A percentile compares a stretch with the other conserved stretches of the same genome.
These are phyloP conservation scores for Aegilops sharonensis DNA, from an alignment of 176 grass and related monocot genomes.

Conservation along the genomic window DNA sequence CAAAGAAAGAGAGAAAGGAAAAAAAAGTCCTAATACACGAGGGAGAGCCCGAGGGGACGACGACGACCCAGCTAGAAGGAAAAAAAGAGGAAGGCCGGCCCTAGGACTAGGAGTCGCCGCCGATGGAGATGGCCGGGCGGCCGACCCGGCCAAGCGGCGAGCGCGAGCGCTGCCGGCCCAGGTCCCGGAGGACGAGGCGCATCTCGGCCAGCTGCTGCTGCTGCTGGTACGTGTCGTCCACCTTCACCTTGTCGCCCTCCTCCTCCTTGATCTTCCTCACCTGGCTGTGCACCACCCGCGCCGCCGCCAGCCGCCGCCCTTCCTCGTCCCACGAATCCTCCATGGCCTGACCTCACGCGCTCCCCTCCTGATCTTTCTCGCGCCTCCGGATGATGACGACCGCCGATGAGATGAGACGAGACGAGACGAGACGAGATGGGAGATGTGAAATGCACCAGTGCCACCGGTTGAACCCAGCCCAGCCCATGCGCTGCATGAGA, in stretches of 20 bases:
- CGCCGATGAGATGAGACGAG: neutral
- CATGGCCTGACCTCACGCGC: constrained; percentile 14
- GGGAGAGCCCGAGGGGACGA: neutral
- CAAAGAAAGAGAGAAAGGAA: neutral
- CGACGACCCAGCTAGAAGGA: neutral
- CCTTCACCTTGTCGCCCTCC: constrained; percentile 48
- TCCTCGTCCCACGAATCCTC: constrained; percentile 25
- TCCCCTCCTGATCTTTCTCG: neutral
- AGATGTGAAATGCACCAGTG: neutral
- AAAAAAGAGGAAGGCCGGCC: neutral
- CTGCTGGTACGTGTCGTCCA: constrained; percentile 48
- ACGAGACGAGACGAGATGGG: too few relatives aligned
- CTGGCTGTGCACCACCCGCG: constrained; percentile 55
- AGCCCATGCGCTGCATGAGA: neutral
- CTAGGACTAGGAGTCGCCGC: constrained; percentile 43
- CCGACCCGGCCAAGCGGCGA: constrained; percentile 50
- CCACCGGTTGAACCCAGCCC: neutral
- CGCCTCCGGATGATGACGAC: neutral
- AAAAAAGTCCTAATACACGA: neutral
- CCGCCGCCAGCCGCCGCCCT: neutral
- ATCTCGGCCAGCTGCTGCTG: constrained; percentile 33
- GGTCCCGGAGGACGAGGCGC: constrained; percentile 38
- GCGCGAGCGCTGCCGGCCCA: constrained; percentile 32
- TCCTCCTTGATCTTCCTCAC: constrained; percentile 69
- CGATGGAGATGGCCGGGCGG: constrained; percentile 52